Percentiles rank a stretch among this genome's conserved stretches.
Conservation (phyloP, 345 rosid species). For the Rhodamnia rubescens region DNA sequence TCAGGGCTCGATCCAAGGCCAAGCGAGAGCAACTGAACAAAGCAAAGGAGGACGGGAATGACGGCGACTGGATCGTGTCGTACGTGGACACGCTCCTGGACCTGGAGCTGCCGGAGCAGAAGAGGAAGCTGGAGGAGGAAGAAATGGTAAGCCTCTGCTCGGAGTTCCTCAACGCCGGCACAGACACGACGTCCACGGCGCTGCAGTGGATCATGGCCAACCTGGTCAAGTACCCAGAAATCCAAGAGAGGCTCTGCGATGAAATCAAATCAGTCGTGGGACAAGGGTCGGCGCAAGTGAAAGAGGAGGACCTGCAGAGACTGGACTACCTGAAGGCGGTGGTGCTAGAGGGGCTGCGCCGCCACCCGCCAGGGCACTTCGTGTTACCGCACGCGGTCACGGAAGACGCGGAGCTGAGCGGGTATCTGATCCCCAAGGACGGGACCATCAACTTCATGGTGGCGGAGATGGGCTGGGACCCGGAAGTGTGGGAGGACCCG, state of each 20-base stretch:
- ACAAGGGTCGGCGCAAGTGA: neutral
- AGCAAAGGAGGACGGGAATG: neutral
- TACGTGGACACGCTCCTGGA: constrained; percentile 2
- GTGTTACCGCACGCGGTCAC: neutral
- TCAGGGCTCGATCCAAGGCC: neutral
- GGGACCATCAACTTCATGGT: too few species aligned
- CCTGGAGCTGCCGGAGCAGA: neutral
- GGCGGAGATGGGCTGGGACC: too few species aligned
- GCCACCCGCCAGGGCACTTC: neutral
- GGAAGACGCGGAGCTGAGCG: too few species aligned
- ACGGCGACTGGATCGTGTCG: neutral
- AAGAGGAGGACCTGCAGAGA: neutral
- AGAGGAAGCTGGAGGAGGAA: neutral
- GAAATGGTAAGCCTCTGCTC: neutral
- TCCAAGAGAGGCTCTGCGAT: neutral
- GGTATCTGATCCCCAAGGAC: too few species aligned
- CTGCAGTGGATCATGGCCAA: constrained; percentile 3
- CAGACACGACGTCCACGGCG: neutral
- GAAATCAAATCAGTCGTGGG: neutral
- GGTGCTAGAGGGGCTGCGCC: neutral
- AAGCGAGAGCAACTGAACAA: neutral
- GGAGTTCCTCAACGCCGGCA: neutral
- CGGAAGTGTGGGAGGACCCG: too few species aligned
- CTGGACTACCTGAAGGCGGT: constrained; percentile 1
- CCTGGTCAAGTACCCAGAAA: neutral